A percentile compares a stretch with the other conserved stretches of the same genome.
These are phyloP conservation scores for Diversispora eburnea DNA, from an alignment of 192 early-diverging fungal genomes.

Conservation along the genomic window DNA sequence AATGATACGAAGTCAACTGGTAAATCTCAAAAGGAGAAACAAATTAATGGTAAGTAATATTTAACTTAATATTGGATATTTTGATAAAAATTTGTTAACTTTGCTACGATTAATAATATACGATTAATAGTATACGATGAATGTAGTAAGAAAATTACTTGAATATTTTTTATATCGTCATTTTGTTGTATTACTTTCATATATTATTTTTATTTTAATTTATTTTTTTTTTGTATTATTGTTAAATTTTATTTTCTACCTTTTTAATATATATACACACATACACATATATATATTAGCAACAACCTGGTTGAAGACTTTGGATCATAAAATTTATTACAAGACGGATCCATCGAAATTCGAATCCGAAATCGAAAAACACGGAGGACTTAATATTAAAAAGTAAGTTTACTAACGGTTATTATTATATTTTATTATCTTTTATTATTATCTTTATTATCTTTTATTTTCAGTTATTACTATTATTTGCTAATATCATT, in stretches of 20 bases:
- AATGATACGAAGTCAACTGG: slow-evolving; percentile 11
- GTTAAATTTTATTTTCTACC: no score
- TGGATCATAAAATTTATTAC: slow-evolving; percentile 53
- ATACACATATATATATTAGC: slow-evolving; percentile 29
- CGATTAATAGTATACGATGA: no score
- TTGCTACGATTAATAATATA: no score
- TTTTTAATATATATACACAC: no score
- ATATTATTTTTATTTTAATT: no score
- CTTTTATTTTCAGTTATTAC: neutral
- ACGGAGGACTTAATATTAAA: slow-evolving; percentile 50
- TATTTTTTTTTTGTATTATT: no score
- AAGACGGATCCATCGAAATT: slow-evolving; percentile 41
- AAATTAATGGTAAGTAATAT: slow-evolving; percentile 12
- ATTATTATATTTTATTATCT: neutral
- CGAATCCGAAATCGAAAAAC: slow-evolving; percentile 40
- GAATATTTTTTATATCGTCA: no score
- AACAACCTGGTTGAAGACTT: slow-evolving; percentile 50
- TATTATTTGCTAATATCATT: no score
- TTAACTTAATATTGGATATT: no score
- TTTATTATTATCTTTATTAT: neutral
- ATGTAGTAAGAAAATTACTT: no score
- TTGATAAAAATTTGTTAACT: no score
- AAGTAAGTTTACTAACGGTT: slow-evolving; percentile 34
- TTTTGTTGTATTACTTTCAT: no score
- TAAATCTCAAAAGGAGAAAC: slow-evolving; percentile 20